These are phyloP conservation scores for Cytospora leucostoma DNA, from an alignment of 2,329 filamentous ascomycete genomes.

Conservation along the genomic window DNA sequence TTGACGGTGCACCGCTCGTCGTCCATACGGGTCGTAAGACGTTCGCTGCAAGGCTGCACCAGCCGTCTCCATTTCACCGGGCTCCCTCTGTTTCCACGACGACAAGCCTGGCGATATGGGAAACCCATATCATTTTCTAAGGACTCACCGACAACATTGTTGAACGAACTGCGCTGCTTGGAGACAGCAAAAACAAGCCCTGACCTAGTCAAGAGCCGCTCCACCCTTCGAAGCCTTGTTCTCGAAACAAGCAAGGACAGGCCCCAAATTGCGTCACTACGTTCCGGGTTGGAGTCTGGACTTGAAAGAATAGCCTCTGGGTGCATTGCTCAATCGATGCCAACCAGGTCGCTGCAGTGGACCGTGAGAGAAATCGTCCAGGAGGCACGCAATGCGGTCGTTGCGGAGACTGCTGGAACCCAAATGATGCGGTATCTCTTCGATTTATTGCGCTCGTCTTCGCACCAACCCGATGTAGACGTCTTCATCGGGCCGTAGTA, in stretches of 20 bases:
- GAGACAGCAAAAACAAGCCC: slow-evolving; percentile 7
- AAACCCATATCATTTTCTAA: not conserved
- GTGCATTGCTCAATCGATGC: not conserved
- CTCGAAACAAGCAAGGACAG: slow-evolving; percentile 22
- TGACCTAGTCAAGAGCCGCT: slow-evolving; percentile 2
- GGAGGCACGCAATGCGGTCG: not conserved
- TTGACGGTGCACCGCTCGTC: slow-evolving; percentile 6
- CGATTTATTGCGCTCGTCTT: not conserved
- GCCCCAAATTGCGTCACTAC: slow-evolving; percentile 15
- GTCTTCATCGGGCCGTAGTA: not conserved
- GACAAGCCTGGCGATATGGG: slow-evolving; percentile 10
- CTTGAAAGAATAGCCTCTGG: not conserved
- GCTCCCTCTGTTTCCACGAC: slow-evolving; percentile 24
- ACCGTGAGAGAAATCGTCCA: slow-evolving; percentile 6
- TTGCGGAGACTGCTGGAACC: not conserved
- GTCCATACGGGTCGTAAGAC: not conserved
- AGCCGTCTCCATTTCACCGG: not conserved
- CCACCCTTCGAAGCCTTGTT: slow-evolving; percentile 14
- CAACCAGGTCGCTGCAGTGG: not conserved
- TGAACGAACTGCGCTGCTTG: not conserved
- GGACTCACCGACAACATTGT: not conserved
- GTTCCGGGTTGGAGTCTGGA: slow-evolving; percentile 4
- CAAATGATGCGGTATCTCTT: not conserved
- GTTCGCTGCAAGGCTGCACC: slow-evolving; percentile 4
- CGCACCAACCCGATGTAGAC: not conserved